Percentiles rank a stretch among this genome's conserved stretches.
phyloP scores from a whole-genome alignment of 441 rosid species.

The Populus tomentosa region DNA sequence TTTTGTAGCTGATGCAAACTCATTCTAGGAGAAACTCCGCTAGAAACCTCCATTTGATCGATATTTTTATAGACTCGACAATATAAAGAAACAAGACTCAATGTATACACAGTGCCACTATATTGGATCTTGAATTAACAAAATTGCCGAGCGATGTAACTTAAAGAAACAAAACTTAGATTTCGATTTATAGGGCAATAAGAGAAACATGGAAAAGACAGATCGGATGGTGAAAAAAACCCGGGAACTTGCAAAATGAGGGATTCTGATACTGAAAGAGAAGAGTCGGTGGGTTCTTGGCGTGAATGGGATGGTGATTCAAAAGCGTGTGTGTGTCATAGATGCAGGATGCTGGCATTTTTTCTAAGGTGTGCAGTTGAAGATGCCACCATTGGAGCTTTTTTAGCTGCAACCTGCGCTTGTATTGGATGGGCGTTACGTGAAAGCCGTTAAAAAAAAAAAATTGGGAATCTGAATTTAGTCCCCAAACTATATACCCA shows the following conservation, averaged over 20 bases:
- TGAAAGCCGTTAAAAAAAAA: no score
- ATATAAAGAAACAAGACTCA: background rate
- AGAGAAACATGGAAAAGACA: background rate
- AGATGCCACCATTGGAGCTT: background rate
- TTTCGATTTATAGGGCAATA: background rate
- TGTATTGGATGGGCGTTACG: background rate
- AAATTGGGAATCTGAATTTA: background rate
- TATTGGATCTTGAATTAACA: background rate
- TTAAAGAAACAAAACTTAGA: background rate
- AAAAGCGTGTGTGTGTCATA: background rate
- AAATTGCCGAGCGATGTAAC: background rate
- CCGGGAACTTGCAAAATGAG: background rate
- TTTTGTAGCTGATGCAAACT: constrained; percentile 25
- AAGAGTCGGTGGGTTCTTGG: constrained; percentile 17
- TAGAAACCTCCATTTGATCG: constrained; percentile 31
- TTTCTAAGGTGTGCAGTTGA: background rate
- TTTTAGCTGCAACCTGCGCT: background rate
- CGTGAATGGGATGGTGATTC: background rate
- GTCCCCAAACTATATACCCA: background rate
- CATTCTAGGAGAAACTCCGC: constrained; percentile 27
- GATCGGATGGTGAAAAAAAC: background rate
- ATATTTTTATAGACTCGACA: background rate
- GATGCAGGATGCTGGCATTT: background rate
- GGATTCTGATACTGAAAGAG: background rate
- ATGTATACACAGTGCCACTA: background rate